A percentile compares a stretch with the other conserved stretches of the same genome.
phyloP scores from a whole-genome alignment of 306 rosid species.

The Castanea sativa region DNA sequence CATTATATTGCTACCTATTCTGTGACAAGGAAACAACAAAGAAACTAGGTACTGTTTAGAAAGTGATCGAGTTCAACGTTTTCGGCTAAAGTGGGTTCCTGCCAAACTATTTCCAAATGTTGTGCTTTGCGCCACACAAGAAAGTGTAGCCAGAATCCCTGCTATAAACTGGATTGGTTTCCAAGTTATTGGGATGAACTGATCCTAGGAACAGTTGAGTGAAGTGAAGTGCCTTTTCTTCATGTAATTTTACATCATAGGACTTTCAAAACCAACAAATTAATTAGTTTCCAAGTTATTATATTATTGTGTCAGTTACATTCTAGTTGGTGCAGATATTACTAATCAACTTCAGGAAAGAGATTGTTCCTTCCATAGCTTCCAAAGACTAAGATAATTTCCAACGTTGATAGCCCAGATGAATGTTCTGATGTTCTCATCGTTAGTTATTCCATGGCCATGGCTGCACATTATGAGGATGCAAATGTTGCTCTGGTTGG shows the following conservation, averaged over 20 bases:
- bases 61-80: not conserved
- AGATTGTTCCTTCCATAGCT: conserved; percentile 62
- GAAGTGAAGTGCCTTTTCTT: conserved; percentile 68
- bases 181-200: conserved; percentile 76
- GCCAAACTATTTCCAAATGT: not conserved
- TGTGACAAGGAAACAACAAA: not conserved
- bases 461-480: conserved; percentile 85
- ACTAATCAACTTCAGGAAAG: conserved; percentile 78
- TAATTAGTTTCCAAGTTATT: not conserved
- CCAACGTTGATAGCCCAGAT: conserved; percentile 32
- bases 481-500: conserved; percentile 71
- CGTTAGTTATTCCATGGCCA: conserved; percentile 60
- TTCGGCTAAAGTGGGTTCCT: conserved; percentile 6
- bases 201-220: conserved; percentile 50
- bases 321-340: conserved; percentile 51
- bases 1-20: not conserved
- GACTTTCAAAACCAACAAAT: not conserved
- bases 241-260: conserved; percentile 34
- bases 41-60: not conserved
- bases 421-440: conserved; percentile 82
- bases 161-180: not conserved
- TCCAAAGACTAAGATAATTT: conserved; percentile 35
- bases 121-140: not conserved
- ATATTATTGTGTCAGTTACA: not conserved
- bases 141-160: not conserved